These are phyloP conservation scores for Dianthus caryophyllus DNA, from an alignment of 148 eudicot species.

Conservation along the genomic window DNA sequence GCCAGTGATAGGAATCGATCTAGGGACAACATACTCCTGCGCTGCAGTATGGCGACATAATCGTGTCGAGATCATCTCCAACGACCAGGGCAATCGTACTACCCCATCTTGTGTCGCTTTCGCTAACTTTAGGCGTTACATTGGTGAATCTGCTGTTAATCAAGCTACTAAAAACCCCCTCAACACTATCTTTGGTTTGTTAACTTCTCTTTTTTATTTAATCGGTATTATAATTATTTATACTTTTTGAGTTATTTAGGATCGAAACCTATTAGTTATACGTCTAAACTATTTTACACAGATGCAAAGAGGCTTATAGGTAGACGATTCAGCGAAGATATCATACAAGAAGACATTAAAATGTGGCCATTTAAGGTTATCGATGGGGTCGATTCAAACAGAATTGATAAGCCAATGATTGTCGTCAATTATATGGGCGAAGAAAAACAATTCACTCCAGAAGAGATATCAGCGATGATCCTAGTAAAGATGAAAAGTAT, in stretches of 20 bases:
- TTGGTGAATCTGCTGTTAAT: constrained; percentile 26
- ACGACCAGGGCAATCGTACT: constrained; percentile 15
- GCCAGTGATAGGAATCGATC: constrained; percentile 14
- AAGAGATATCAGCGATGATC: constrained; percentile 14
- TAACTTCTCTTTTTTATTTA: not conserved
- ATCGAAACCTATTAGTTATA: too few relatives aligned
- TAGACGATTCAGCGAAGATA: not conserved
- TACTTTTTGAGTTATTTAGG: too few relatives aligned
- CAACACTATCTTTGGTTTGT: constrained; percentile 22
- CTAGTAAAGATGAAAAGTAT: not conserved
- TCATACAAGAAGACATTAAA: not conserved
- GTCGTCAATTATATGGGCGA: constrained; percentile 1
- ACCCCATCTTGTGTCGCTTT: constrained; percentile 26
- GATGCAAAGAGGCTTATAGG: not conserved
- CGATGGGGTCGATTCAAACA: not conserved
- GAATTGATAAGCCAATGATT: constrained; percentile 1
- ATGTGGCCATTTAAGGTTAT: not conserved
- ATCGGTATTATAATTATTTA: not conserved
- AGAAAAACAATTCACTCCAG: constrained; percentile 10
- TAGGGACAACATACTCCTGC: constrained; percentile 13
- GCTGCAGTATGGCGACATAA: constrained; percentile 14
- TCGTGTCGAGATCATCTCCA: constrained; percentile 20
- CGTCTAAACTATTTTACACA: too few relatives aligned
- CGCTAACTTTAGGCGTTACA: not conserved
- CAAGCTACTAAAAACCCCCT: not conserved